phyloP scores from a whole-genome alignment of 495 filamentous ascomycete genomes.

The Aspergillus asperescens region DNA sequence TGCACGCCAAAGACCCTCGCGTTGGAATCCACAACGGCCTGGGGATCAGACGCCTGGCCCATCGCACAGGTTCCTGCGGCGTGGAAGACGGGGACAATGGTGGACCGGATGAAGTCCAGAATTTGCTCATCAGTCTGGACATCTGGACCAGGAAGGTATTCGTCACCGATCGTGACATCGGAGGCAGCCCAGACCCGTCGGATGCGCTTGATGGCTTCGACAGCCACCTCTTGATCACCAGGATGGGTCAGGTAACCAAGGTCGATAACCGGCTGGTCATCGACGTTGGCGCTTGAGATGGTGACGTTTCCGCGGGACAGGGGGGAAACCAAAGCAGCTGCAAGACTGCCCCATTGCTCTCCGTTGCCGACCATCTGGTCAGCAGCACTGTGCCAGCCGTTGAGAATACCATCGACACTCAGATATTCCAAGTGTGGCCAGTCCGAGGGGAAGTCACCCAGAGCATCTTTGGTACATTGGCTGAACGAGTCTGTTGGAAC shows the following conservation, averaged over 20 bases:
- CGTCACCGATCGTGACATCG: slow-evolving; percentile 40
- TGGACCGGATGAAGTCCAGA: slow-evolving; percentile 35
- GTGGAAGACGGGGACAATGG: slow-evolving; percentile 48
- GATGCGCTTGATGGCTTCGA: slow-evolving; percentile 47
- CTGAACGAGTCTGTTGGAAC: slow-evolving; percentile 18
- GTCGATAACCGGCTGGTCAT: slow-evolving; percentile 49
- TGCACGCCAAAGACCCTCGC: slow-evolving; percentile 48
- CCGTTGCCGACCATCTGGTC: slow-evolving; percentile 30
- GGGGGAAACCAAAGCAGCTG: slow-evolving; percentile 37
- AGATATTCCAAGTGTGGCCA: slow-evolving; percentile 56
- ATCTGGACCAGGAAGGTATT: slow-evolving; percentile 45
- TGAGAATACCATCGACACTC: slow-evolving; percentile 7
- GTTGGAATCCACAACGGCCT: slow-evolving; percentile 50
- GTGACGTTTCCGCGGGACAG: slow-evolving; percentile 52
- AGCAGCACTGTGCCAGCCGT: slow-evolving; percentile 22
- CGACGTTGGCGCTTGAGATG: slow-evolving; percentile 36
- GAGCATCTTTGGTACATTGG: slow-evolving; percentile 23
- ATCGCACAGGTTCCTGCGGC: slow-evolving; percentile 48
- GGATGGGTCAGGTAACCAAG: slow-evolving; percentile 51
- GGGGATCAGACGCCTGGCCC: slow-evolving; percentile 38
- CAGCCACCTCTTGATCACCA: slow-evolving; percentile 47
- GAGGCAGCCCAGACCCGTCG: slow-evolving; percentile 34
- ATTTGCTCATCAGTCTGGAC: slow-evolving; percentile 51
- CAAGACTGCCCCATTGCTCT: slow-evolving; percentile 44
- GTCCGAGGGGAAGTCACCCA: slow-evolving; percentile 39